Base-by-base conservation (phyloP, 805 yeast genomes). In the Metschnikowia continentalis region DNA sequence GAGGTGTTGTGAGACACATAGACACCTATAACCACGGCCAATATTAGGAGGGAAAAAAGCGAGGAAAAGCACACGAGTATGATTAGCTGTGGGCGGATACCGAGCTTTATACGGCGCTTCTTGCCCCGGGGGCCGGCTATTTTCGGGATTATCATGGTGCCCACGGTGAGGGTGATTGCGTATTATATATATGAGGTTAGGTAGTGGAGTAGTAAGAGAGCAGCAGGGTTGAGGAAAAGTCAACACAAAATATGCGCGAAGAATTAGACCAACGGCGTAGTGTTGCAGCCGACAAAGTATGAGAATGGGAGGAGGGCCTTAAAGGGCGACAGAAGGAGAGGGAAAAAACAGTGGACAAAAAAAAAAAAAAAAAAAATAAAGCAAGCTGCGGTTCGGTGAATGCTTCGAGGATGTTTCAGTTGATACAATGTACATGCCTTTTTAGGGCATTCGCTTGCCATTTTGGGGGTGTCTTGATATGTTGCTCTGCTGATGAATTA, bases 51-150 rank as follows among this genome's bases (percentile, higher is more conserved):
- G 26, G 95, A 87, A 48, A 84, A 70, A 36, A 86, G 69, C 10
- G 92, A 83, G 37, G 88, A 85, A 49, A 84, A 68, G 48, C 86
- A 73, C 55, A 88, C 95, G 32, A 88, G 70, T 4, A 80, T 76
- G 47, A 87, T 83, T 46, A 89, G 80, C 71, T 89, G 96, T 22
- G 89, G 82, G 60, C 90, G 71, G 51, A 89, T 82, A 40, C 92
- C 86, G 42, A 89, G 71, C 49, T 79, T 77, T 44, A 58, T 51
- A 19, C 61, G 50, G 45, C 62, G 59, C 36, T 48, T 49, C 48
- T 55, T 53, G n/a, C 54, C 40, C n/a, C 47, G 17, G 11, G 40
- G 17, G 41, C 47, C 54, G 40, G 36, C 14, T 3, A 26, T 19
- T 30, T 32, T 26, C 15, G 32, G 26, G 44, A 37, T 32, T 11